Evolutionary conservation across 1,139 yeast species (phyloP), one percentile per base, ranked within the genome.

Genomic region (Geotrichum phurueaensis): DNA sequence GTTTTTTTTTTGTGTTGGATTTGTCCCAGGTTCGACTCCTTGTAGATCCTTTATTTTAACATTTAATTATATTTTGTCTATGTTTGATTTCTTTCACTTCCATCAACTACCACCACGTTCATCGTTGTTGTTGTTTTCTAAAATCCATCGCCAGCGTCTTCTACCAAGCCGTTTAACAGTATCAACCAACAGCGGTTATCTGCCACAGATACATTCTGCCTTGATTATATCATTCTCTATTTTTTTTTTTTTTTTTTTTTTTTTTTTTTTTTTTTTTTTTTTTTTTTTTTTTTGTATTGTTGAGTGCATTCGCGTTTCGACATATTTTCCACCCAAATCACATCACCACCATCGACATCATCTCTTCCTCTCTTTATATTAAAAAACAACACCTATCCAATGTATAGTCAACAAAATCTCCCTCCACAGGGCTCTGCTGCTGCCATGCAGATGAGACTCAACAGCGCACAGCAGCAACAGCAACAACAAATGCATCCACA

Each of bases 401-500:
- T 39, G 47, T 39, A 39, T 5, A 39, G 47, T 15, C 47, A 39
- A 39, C 47, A 39, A 39, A 39, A 39, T 10, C n/a, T 39, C n/a
- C 47, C 47, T n/a, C 47, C 47, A 39, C 47, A 39, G 47, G 47
- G 47, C 47, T 39, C 47, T 39, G 47, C 47, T 7, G 47, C 47
- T 13, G 47, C 47, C 20, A 39, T 39, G 47, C 47, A 39, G 47
- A 39, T 39, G 7, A 39, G 47, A 39, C n/a, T 39, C n/a, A 39
- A 39, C 47, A 15, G 22, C 9, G 20, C 47, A 4, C 60, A 53
- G 25, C 58, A 43, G 18, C 58, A 50, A 31, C 58, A 50, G 39
- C 61, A 54, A 51, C 57, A 36, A 23, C 57, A 49, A 29, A 54
- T 22, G 45, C 57, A 58, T 7, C 56, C 55, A 18, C 56, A 56